A percentile compares a stretch with the other conserved stretches of the same genome.
These are phyloP conservation scores for Penicillium fimorum DNA, from an alignment of 495 filamentous ascomycete genomes.

Conservation along the genomic window DNA sequence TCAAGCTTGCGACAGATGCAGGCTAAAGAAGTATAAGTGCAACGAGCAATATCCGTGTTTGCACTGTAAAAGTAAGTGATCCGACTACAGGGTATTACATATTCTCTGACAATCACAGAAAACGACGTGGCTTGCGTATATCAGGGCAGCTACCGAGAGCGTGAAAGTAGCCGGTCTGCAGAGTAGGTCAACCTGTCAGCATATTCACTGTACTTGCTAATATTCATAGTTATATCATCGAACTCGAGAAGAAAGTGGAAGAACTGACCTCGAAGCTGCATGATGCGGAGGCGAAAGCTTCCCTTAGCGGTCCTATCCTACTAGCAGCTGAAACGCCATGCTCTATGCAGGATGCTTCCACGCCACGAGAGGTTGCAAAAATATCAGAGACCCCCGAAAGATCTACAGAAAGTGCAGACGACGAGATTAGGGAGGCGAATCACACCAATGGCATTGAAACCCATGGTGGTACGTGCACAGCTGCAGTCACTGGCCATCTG, in stretches of 20 bases:
- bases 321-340: slow-evolving; percentile 27
- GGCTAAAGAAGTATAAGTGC: slow-evolving; percentile 47
- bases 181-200: slow-evolving; percentile 20
- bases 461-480: slow-evolving; percentile 42
- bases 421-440: slow-evolving; percentile 40
- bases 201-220: slow-evolving; percentile 2
- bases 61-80: slow-evolving; percentile 39
- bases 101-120: slow-evolving; percentile 20
- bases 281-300: slow-evolving; percentile 23
- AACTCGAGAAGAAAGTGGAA: slow-evolving; percentile 41
- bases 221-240: slow-evolving; percentile 33
- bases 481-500: slow-evolving; percentile 35
- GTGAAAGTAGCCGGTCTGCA: slow-evolving; percentile 36
- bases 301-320: slow-evolving; percentile 9
- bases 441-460: slow-evolving; percentile 43
- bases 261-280: slow-evolving; percentile 34
- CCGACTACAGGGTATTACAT: not conserved
- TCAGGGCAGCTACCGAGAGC: slow-evolving; percentile 39
- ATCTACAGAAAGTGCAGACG: slow-evolving; percentile 28
- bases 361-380: slow-evolving; percentile 22
- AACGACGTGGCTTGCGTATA: slow-evolving; percentile 35
- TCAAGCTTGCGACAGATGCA: slow-evolving; percentile 43
- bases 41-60: slow-evolving; percentile 43
- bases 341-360: slow-evolving; percentile 31
- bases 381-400: slow-evolving; percentile 24